Base-by-base conservation (phyloP, 148 eudicot genomes). In the Nepenthes mirabilis region DNA sequence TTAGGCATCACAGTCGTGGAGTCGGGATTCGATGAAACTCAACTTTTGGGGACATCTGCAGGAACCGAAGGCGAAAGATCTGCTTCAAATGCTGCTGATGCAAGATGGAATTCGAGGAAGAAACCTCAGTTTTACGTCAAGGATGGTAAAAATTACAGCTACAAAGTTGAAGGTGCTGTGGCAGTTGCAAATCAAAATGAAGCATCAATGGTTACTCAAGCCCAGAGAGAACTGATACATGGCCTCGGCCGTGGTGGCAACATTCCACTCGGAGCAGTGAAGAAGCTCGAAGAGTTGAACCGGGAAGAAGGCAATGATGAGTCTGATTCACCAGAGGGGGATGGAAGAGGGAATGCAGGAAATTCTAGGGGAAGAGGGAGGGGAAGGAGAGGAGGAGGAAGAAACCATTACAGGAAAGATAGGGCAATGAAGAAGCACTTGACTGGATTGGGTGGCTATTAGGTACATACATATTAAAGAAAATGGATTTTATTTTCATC, bases 191-290 rank as follows among this genome's bases (percentile, higher is more conserved):
- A 88, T 67, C 71, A 69, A 54, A 74, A 82, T 9, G 96, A 93
- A 68, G 96, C 98, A 6, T 47, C 77, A 2, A 10, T 89, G 66
- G 67, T 88, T 14, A 88, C 74, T 54, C 82, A 73, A 63, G 79
- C 82, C 1, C 91, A 83, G 60, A 88, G 68, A 57, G 96, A 82
- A 56, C 43, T 61, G n/a, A 78, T 93, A 51, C 89, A 88, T 69
- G 98, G 96, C 43, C 96, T 93, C 54, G 98, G 91, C 1, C 82
- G 80, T 34, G 98, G 98, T 23, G 98, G 98, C 13, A 93, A 93
- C 61, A 65, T 76, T 36, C 96, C 96, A 52, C 61, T 83, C 34
- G 96, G 91, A 33, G 88, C 91, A 5, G 80, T 71, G 60, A 69
- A 61, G 73, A 79, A 56, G 82, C 13, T 79, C 60, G 75, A 71